Base-by-base conservation (phyloP, 768 basidiomycete genomes). In the Leccinum fibrillosum region DNA sequence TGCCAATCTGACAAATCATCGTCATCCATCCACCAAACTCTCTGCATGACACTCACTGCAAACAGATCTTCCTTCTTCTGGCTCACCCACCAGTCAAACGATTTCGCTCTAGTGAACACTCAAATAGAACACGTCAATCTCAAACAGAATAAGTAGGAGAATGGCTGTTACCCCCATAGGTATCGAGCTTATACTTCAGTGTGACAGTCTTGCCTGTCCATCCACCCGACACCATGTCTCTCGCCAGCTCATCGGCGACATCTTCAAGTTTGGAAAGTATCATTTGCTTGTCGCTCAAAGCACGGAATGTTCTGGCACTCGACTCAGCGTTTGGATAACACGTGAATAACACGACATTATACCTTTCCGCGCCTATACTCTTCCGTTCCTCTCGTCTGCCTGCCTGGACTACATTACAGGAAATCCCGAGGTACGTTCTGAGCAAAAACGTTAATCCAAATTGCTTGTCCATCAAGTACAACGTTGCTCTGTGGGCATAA, bases 311-410 rank as follows among this genome's bases (percentile, higher is more conserved):
- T 55, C 93, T 94, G 57, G 19, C 21, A 34, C 7, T 21, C 35
- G 8, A 52, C 30, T 57, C 19, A 57, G 39, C 35, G 5, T n/a
- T 50, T 53, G 11, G 49, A 51, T 19, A 45, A 13, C 17, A 23
- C n/a, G 15, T 23, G 19, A 32, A 28, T 3, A 47, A 48, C 1
- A 17, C 0, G 15, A 25, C 17, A 60, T 52, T 64, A 26, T 21
- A 92, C 90, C 90, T 78, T 77, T 99, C 97, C 30, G 88, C 84
- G 1, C 97, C 96, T 35, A 98, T 92, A 59, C 92, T 94, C 76
- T 95, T 98, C 51, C 89, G 78, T 64, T 93, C 92, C 59, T 92
- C 90, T 61, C 96, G 78, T 59, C 79, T 79, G 49, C 83, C 77
- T 5, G 93, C 88, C 56, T 86, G 77, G 28, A 98, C 93, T 11